Base-by-base conservation (phyloP, 2,329 filamentous ascomycete genomes). In the Aspergillus texensis region DNA sequence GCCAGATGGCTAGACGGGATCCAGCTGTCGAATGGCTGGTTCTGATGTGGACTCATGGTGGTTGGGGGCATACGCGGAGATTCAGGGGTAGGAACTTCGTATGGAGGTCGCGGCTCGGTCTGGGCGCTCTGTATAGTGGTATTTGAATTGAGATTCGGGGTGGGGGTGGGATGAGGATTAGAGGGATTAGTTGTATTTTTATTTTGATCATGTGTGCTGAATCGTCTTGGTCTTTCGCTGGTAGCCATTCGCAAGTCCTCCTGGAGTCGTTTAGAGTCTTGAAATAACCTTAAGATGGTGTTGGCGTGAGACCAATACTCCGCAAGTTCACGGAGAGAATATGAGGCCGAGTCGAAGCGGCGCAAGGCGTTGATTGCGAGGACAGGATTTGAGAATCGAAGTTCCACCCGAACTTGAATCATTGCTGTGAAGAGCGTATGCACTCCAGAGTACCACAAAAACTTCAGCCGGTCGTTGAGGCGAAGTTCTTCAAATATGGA, bases 331-430 rank as follows among this genome's bases (percentile, higher is more conserved):
- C 78, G 78, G 26, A 81, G 71, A 11, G 79, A 81, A 62, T 77
- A 74, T 1, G 78, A 72, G 1, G 78, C 77, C 2, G 79, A 81
- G 62, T 81, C 78, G 56, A 80, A 81, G 21, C 79, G 77, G 41
- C 79, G 77, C 54, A 81, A 74, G 19, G 79, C 79, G 58, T 80
- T 81, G 66, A 81, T 81, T 4, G 79, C 79, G 11, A 81, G 68
- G 3, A 81, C 77, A 4, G 79, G 79, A 53, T 81, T 81, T 3
- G 79, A 81, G 62, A 81, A 81, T 26, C 79, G 78, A 24, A 81
- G 73, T 62, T 81, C 79, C 9, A 81, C 79, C 21, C 79, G 77
- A 9, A 81, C 79, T 71, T 81, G 79, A 32, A 81, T 80, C 79
- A 81, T 81, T 19, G 79, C 79, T 6, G 79, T 81, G 67, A 81